phyloP scores from a whole-genome alignment of 1,284 basidiomycete genomes.

The Volvariella volvacea region DNA sequence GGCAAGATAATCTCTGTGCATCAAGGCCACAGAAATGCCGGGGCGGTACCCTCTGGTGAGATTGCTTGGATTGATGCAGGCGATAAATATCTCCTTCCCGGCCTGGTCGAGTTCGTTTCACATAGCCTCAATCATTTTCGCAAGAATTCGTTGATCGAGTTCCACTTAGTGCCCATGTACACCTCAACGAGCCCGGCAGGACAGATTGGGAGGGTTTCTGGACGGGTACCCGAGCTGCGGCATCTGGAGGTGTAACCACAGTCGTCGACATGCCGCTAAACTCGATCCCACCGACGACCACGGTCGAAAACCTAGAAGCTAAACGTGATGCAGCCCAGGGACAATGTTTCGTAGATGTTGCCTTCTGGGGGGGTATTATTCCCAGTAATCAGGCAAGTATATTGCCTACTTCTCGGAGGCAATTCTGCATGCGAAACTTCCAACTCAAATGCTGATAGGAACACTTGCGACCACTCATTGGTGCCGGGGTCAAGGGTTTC shows the following conservation, averaged over 20 bases:
- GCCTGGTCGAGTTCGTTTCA: slow-evolving; percentile 71
- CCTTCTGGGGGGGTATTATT: slow-evolving; percentile 93
- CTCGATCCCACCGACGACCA: slow-evolving; percentile 91
- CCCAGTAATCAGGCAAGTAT: slow-evolving; percentile 72
- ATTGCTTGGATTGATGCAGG: slow-evolving; percentile 57
- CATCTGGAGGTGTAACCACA: slow-evolving; percentile 86
- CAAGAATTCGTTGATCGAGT: slow-evolving; percentile 4
- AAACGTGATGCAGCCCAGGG: slow-evolving; percentile 69
- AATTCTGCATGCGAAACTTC: slow-evolving; percentile 5
- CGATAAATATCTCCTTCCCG: slow-evolving; percentile 68
- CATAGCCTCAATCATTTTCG: slow-evolving; percentile 4
- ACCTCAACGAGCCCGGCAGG: slow-evolving; percentile 89
- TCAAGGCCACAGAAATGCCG: slow-evolving; percentile 19
- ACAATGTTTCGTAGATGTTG: slow-evolving; percentile 81
- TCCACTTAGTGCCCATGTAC: slow-evolving; percentile 73
- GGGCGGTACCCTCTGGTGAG: slow-evolving; percentile 29
- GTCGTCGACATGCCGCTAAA: slow-evolving; percentile 95
- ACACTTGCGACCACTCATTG: slow-evolving; percentile 63
- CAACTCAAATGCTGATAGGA: slow-evolving; percentile 28
- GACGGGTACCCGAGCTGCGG: slow-evolving; percentile 84
- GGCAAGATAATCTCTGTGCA: slow-evolving; percentile 66
- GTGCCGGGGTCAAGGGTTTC: slow-evolving; percentile 85
- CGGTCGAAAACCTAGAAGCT: slow-evolving; percentile 60
- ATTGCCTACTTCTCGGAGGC: slow-evolving; percentile 2
- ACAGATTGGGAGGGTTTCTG: slow-evolving; percentile 93